A percentile compares a stretch with the other conserved stretches of the same genome.
Evolutionary conservation across 768 basidiomycete genomes (phyloP).

Genomic region (Trametes cinnabarina): DNA sequence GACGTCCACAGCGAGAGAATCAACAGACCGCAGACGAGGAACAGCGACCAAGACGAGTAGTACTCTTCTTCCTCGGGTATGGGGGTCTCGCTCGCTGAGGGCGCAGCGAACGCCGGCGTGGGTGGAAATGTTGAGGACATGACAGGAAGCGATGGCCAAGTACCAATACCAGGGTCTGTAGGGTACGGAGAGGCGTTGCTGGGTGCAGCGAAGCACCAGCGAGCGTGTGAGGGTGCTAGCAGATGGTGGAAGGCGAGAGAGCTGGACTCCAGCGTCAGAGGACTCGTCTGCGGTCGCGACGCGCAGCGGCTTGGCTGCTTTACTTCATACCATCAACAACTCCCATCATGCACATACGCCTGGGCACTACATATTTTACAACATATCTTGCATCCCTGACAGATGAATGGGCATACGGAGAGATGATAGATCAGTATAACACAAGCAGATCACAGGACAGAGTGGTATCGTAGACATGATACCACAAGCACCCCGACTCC

Average conservation of each 20-base stretch:
- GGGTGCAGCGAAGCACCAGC: constrained; percentile 17
- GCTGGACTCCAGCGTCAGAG: constrained; percentile 2
- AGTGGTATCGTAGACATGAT: too few species aligned
- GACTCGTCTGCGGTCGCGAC: constrained; percentile 1
- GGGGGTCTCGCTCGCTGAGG: constrained; percentile 20
- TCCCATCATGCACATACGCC: too few species aligned
- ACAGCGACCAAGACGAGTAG: constrained; percentile 92
- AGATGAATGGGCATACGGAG: too few species aligned
- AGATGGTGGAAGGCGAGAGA: constrained; percentile 11
- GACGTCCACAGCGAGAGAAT: constrained; percentile 94
- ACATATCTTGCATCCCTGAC: too few species aligned
- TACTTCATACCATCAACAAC: constrained; percentile 4
- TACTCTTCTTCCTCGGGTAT: constrained; percentile 75
- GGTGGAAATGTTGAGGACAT: constrained; percentile 16
- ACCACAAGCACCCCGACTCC: too few species aligned
- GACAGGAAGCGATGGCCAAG: background rate
- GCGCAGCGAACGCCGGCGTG: constrained; percentile 14
- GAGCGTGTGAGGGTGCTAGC: background rate
- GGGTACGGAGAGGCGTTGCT: background rate
- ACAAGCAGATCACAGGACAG: too few species aligned
- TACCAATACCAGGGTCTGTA: background rate
- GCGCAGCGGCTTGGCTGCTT: background rate
- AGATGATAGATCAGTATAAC: too few species aligned
- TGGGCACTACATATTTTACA: too few species aligned
- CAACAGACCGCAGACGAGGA: constrained; percentile 88